A percentile compares a stretch with the other conserved stretches of the same genome.
Conservation (phyloP, 139 green algal genomes). For the Tetradesmus lagerheimii region DNA sequence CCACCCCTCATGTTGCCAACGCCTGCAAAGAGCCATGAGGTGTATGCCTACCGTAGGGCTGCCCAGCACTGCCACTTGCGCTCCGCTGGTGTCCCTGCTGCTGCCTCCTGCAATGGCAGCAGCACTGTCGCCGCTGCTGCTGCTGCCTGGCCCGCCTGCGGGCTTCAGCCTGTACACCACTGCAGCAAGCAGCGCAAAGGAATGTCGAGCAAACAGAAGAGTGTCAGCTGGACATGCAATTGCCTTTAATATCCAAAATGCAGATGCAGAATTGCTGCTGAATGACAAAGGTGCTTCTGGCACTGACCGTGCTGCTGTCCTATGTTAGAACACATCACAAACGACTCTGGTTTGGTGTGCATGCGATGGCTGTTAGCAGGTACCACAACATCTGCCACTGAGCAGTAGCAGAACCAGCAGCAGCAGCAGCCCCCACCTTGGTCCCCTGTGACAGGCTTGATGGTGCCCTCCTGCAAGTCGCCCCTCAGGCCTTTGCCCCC, state of each 20-base stretch:
- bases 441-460: conserved; percentile 19
- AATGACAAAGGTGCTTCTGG: too few species aligned
- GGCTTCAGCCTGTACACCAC: conserved; percentile 24
- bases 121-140: not conserved
- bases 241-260: not conserved
- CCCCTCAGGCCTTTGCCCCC: not conserved
- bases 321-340: too few species aligned
- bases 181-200: conserved; percentile 8
- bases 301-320: too few species aligned
- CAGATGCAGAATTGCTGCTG: not conserved
- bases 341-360: too few species aligned
- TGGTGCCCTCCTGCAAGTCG: not conserved
- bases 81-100: not conserved
- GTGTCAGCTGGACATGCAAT: not conserved
- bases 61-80: conserved; percentile 16
- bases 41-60: conserved; percentile 25
- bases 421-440: conserved; percentile 10
- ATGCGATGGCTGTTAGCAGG: too few species aligned
- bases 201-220: not conserved
- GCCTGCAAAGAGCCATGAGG: too few species aligned
- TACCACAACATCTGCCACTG: too few species aligned
- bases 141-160: not conserved
- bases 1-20: too few species aligned
- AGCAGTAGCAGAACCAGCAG: not conserved
- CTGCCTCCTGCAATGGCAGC: not conserved